Evolutionary conservation across 2,329 filamentous ascomycete species (phyloP), one percentile per base, ranked within the genome.

Genomic region (Chaetomiaceae sp.): DNA sequence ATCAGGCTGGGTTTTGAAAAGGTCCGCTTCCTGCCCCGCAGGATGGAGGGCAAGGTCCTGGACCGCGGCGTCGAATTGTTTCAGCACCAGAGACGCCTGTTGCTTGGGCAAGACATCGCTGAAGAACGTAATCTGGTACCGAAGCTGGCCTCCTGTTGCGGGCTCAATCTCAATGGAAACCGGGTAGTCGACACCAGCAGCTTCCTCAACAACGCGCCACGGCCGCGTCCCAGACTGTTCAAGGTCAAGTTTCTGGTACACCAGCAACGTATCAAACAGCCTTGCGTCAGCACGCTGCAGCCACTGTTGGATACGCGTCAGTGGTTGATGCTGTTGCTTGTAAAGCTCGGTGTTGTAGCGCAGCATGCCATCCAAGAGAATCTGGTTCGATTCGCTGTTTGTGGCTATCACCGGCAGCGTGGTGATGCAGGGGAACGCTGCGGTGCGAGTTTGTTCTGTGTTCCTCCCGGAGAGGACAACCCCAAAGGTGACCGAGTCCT

Each of bases 211-310:
- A 0, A 87, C 56, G 6, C 71, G 70, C 85, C 87, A 95, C 0
- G 74, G 69, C 3, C 27, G 31, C 1, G 45, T 38, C 1, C 65
- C 50, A 54, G 30, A n/a, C 3, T 12, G 42, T 31, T 52, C 48
- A 31, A 57, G 16, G 45, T 68, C 58, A 51, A 73, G 62, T 57
- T 87, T 88, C 62, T 96, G 91, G 62, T 90, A 92, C 0, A 89
- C 86, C 53, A 96, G 81, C 1, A 96, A 73, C 0, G 89, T 92
- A 62, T 96, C 90, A 59, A 96, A 96, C 0, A 93, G 73, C 0
- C 77, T 71, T 6, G 79, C 76, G 20, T 85, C 80, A 0, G 83
- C 72, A 51, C 80, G 75, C 0, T 83, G 83, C 16, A 88, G 74
- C 76, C 84, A 85, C 44, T 78, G 81, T 60, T 95, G 88, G 9